Conservation (phyloP, 78 protist genomes). For the Chrysochromulina parva region DNA sequence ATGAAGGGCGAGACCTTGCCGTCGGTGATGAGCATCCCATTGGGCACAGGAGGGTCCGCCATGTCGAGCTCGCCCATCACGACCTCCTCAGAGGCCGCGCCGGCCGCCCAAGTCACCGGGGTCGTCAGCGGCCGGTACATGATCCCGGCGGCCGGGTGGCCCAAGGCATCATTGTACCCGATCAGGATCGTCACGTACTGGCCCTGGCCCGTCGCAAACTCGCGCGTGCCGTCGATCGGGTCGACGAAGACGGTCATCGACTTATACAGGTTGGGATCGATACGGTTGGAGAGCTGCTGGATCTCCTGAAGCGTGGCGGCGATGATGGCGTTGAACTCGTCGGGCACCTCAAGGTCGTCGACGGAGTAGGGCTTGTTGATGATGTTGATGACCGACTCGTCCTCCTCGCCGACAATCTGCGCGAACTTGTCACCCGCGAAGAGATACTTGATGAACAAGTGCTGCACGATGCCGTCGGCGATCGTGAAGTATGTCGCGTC, state of each 20-base stretch:
- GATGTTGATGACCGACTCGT: background rate
- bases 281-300: background rate
- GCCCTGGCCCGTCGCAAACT: slow-evolving; percentile 25
- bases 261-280: background rate
- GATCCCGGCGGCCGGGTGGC: slow-evolving; percentile 12
- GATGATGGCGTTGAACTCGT: background rate
- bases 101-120: slow-evolving; percentile 19
- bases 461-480: slow-evolving; percentile 60
- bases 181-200: slow-evolving; percentile 39
- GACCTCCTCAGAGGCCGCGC: background rate
- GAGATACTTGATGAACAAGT: background rate
- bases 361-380: slow-evolving; percentile 9
- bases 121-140: slow-evolving; percentile 21
- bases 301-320: background rate
- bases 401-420: slow-evolving; percentile 49
- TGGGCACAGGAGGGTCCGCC: too few relatives aligned
- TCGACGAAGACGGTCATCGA: slow-evolving; percentile 37
- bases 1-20: too few relatives aligned
- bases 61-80: too few relatives aligned
- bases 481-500: slow-evolving; percentile 41
- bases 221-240: slow-evolving; percentile 65
- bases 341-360: background rate
- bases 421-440: background rate
- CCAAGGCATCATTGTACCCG: slow-evolving; percentile 11
- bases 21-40: too few relatives aligned